Base-by-base conservation (phyloP, 1,284 basidiomycete species). In the Fistulina hepatica region DNA sequence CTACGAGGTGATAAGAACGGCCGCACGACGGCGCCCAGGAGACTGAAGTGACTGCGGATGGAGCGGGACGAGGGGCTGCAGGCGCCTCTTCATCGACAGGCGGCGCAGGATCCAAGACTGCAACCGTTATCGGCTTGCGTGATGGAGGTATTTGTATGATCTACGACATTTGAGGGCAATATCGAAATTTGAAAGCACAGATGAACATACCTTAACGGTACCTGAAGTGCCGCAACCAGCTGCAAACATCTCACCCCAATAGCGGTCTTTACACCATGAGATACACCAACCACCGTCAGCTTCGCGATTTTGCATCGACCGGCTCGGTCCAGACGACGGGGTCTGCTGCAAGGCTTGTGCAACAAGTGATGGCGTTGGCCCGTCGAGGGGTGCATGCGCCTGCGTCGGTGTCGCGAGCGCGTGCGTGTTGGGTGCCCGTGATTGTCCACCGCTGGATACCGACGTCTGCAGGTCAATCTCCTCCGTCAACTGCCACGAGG, bases 21-120 rank as follows among this genome's bases (percentile, higher is more conserved):
- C 92, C 92, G 48, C 88, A 93, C 0, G 81, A 81, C 1, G 92
- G 86, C 2, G 92, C 89, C 90, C 91, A 97, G 4, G 88, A 69
- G 28, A 95, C 71, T 19, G 78, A 77, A 0, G 81, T 84, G 37
- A 92, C 71, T 2, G 89, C 71, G 37, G 64, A 75, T 27, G 1
- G 48, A 45, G 10, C 51, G 39, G 4, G 46, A 38, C 15, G 40
- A 34, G 44, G 30, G 47, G 26, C 26, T 15, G 17, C 15, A 27
- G 40, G 27, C 15, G 21, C 21, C 12, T 46, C 47, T 24, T 34
- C 45, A 1, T 44, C 42, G 34, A 31, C 10, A 19, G 24, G 36
- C 32, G 44, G 38, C 5, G 54, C 50, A 6, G 69, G 63, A 41
- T 71, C 66, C 6, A 64, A 63, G 0, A 63, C 56, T 8, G 64